These are phyloP conservation scores for Paulownia fortunei DNA, from an alignment of 257 asterid genomes.

Conservation along the genomic window DNA sequence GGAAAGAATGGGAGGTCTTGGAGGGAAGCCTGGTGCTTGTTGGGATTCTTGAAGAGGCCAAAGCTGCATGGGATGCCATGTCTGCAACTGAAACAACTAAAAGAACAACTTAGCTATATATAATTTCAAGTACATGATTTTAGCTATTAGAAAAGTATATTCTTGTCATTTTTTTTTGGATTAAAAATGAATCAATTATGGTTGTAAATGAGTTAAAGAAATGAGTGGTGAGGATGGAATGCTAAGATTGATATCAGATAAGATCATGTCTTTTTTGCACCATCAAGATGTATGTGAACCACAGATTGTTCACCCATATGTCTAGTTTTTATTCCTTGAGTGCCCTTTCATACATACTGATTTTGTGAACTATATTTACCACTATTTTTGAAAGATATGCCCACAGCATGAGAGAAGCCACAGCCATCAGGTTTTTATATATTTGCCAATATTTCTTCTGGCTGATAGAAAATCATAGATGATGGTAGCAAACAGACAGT, in stretches of 20 bases:
- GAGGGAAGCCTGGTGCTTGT: conserved; percentile 60
- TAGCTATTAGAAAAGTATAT: too few species aligned
- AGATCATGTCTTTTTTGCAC: conserved; percentile 44
- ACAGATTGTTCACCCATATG: conserved; percentile 30
- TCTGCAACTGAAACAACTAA: conserved; percentile 46
- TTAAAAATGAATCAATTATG: conserved; percentile 33
- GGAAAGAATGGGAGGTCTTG: conserved; percentile 49
- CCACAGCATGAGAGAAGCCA: too few species aligned
- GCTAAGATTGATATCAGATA: conserved; percentile 54
- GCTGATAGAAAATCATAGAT: neutral
- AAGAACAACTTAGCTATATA: conserved; percentile 15
- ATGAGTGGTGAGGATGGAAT: conserved; percentile 54
- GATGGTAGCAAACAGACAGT: neutral
- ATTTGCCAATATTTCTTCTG: neutral
- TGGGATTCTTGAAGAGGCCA: conserved; percentile 76
- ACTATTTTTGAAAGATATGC: neutral
- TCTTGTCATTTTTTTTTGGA: neutral
- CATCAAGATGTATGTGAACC: conserved; percentile 42
- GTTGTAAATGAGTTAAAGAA: conserved; percentile 43
- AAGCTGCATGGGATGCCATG: conserved; percentile 80
- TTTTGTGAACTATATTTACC: conserved; percentile 16
- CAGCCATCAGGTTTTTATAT: neutral
- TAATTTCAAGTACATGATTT: conserved; percentile 11
- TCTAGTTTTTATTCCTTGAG: conserved; percentile 5
- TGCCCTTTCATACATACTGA: conserved; percentile 22